Evolutionary conservation across 352 stramenopile species (phyloP).

Genomic region (Globisporangium lucens): DNA sequence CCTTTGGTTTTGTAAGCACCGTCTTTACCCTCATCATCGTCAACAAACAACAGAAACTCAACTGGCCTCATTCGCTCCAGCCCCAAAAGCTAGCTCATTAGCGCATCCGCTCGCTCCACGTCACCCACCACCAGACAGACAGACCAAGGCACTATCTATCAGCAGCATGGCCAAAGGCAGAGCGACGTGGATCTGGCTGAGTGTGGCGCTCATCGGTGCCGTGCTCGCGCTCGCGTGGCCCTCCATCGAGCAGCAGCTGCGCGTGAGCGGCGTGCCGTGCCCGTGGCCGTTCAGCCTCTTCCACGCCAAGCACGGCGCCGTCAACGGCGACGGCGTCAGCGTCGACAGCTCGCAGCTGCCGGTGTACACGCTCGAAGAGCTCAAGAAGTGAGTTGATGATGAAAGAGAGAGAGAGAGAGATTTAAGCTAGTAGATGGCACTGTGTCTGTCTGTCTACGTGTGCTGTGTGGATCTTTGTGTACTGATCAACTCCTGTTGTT

Average conservation of each 20-base stretch:
- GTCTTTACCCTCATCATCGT: not conserved
- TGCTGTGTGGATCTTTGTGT: not conserved
- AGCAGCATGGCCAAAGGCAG: slow-evolving; percentile 25
- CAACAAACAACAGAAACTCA: not conserved
- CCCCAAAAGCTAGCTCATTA: not conserved
- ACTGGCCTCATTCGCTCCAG: not conserved
- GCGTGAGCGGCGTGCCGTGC: slow-evolving; percentile 44
- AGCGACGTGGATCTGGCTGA: slow-evolving; percentile 40
- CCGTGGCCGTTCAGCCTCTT: slow-evolving; percentile 68
- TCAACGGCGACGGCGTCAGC: slow-evolving; percentile 15
- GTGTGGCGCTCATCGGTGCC: slow-evolving; percentile 48
- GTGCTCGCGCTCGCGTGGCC: slow-evolving; percentile 66
- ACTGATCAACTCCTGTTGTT: slow-evolving; percentile 6
- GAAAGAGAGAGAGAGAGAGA: not conserved
- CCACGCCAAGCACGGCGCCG: slow-evolving; percentile 19
- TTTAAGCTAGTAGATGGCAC: not conserved
- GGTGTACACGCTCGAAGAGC: slow-evolving; percentile 63
- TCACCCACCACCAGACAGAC: not conserved
- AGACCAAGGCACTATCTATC: not conserved
- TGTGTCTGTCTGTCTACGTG: not conserved
- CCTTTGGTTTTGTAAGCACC: too few species aligned
- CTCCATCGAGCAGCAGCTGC: slow-evolving; percentile 66
- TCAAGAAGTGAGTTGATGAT: slow-evolving; percentile 40
- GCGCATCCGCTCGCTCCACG: not conserved
- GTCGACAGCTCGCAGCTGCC: slow-evolving; percentile 26